These are phyloP conservation scores for Cladophialophora exuberans DNA, from an alignment of 2,329 filamentous ascomycete species.

Conservation along the genomic window DNA sequence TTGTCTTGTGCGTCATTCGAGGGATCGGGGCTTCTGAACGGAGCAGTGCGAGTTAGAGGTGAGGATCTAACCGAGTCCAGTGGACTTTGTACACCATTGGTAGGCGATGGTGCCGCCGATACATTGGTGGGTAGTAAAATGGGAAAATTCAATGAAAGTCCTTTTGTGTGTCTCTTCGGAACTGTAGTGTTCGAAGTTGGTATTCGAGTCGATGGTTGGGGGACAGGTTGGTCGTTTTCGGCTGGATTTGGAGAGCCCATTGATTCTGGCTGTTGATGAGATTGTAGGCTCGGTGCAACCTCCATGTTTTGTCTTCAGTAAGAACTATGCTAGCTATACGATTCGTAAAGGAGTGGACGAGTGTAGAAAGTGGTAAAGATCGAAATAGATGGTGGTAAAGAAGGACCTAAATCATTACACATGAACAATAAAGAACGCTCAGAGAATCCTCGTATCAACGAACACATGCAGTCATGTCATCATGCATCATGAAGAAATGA, in stretches of 20 bases:
- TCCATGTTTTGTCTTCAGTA: too few species aligned
- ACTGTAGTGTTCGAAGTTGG: slow-evolving; percentile 7
- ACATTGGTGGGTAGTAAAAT: slow-evolving; percentile 42
- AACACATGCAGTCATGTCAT: slow-evolving; percentile 1
- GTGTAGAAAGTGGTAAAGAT: not conserved
- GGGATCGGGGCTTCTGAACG: slow-evolving; percentile 15
- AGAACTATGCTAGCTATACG: not conserved
- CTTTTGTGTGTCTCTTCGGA: slow-evolving; percentile 46
- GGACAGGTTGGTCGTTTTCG: not conserved
- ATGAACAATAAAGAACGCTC: not conserved
- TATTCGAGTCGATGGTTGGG: slow-evolving; percentile 15
- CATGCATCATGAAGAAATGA: slow-evolving; percentile 1
- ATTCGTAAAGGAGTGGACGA: not conserved
- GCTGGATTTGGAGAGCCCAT: not conserved
- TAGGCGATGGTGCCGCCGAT: slow-evolving; percentile 36
- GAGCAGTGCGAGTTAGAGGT: slow-evolving; percentile 18
- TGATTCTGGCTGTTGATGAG: not conserved
- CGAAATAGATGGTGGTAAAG: not conserved
- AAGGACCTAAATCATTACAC: not conserved
- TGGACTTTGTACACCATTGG: slow-evolving; percentile 31
- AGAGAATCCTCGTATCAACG: not conserved
- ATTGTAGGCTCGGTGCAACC: not conserved
- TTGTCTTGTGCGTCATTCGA: slow-evolving; percentile 29
- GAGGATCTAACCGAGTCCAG: slow-evolving; percentile 33
- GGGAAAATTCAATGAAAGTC: slow-evolving; percentile 52